Conservation (phyloP, 306 rosid species). For the Hylodesmum podocarpum region DNA sequence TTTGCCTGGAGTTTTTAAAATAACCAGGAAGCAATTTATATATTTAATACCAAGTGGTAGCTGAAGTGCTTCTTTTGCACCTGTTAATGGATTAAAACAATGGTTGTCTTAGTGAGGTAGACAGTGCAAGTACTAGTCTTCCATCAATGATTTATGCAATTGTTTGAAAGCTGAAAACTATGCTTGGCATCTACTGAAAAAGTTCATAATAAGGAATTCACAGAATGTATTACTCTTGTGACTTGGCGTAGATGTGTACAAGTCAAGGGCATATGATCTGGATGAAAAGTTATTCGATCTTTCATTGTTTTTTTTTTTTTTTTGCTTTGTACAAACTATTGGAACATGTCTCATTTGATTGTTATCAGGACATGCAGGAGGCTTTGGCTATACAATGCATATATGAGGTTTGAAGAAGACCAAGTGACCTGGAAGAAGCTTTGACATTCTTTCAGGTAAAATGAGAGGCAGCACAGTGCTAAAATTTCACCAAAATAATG, state of each 20-base stretch:
- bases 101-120: constrained; percentile 12
- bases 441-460: neutral
- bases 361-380: constrained; percentile 19
- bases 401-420: constrained; percentile 21
- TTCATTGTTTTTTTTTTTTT: neutral
- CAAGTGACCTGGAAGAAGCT: constrained; percentile 9
- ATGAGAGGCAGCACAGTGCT: constrained; percentile 25
- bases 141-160: neutral
- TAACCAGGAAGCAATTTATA: neutral
- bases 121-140: neutral
- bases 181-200: neutral
- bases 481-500: constrained; percentile 19
- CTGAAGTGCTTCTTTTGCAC: constrained; percentile 10
- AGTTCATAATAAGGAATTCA: neutral
- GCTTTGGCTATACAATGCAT: constrained; percentile 7
- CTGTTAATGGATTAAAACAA: neutral
- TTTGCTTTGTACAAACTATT: neutral
- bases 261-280: neutral
- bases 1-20: neutral
- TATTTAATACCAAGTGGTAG: neutral
- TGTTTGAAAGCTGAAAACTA: neutral
- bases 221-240: neutral
- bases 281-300: neutral
- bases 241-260: neutral
- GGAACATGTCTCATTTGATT: constrained; percentile 1